Evolutionary conservation across 495 filamentous ascomycete species (phyloP).

Genomic region (Cercophora samala): DNA sequence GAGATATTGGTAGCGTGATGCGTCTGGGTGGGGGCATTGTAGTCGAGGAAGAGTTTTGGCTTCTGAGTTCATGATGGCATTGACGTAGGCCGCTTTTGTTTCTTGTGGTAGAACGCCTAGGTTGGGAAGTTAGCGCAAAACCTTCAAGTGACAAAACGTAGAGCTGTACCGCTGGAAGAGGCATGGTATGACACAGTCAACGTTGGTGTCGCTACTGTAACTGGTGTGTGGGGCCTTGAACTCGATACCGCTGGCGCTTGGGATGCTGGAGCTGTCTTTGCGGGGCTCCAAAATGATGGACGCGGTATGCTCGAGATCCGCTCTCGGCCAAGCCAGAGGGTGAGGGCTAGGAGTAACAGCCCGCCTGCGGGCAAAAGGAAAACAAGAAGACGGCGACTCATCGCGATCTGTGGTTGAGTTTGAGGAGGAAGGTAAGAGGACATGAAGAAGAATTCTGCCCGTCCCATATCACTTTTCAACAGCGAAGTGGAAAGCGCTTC

Average conservation of each 20-base stretch:
- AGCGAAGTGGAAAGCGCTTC: neutral
- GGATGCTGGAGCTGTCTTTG: neutral
- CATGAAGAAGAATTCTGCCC: too few relatives aligned
- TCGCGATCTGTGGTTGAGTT: neutral
- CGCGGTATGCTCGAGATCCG: neutral
- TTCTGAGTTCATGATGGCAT: slow-evolving; percentile 12
- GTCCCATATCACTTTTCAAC: neutral
- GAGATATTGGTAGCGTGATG: slow-evolving; percentile 8
- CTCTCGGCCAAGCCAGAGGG: neutral
- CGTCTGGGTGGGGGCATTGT: slow-evolving; percentile 8
- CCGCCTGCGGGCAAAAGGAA: neutral
- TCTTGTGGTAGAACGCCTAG: neutral
- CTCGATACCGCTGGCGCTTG: neutral
- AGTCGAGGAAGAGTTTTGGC: neutral
- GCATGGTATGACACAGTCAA: neutral
- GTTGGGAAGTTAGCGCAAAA: too few relatives aligned
- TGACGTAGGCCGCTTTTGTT: neutral
- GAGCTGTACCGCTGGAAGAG: too few relatives aligned
- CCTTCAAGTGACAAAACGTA: too few relatives aligned
- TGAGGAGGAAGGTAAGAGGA: neutral
- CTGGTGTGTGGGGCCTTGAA: slow-evolving; percentile 19
- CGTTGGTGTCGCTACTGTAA: neutral
- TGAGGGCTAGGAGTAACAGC: neutral
- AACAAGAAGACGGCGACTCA: neutral
- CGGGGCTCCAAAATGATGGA: neutral